Evolutionary conservation across 2,329 filamentous ascomycete species (phyloP).

Genomic region (Botrytis porri): DNA sequence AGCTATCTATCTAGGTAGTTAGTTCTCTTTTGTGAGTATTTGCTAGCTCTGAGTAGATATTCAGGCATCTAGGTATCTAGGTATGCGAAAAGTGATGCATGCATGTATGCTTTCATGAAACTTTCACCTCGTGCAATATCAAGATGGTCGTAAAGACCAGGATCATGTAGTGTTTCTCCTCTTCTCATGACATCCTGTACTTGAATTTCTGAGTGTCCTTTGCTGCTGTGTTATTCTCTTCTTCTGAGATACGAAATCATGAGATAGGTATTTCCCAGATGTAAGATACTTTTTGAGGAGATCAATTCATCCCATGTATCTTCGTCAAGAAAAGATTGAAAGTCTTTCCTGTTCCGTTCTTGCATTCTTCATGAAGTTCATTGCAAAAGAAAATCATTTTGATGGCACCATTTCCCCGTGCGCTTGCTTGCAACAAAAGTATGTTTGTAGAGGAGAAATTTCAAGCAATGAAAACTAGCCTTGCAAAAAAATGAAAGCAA

Average conservation of each 20-base stretch:
- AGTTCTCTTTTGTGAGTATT: not conserved
- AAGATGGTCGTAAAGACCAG: too few relatives aligned
- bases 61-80: too few relatives aligned
- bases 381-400: not conserved
- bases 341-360: not conserved
- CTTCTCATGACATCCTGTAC: not conserved
- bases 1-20: too few relatives aligned
- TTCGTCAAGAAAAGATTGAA: too few relatives aligned
- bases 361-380: not conserved
- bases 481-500: not conserved
- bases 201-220: not conserved
- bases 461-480: not conserved
- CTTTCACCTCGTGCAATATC: rapidly evolving
- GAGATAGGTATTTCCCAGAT: not conserved
- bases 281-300: not conserved
- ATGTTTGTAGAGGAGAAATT: not conserved
- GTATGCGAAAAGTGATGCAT: too few relatives aligned
- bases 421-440: not conserved
- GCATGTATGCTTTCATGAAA: not conserved
- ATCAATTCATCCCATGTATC: too few relatives aligned
- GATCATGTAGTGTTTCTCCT: too few relatives aligned
- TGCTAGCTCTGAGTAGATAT: too few relatives aligned
- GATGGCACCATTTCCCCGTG: not conserved
- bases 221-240: too few relatives aligned
- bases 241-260: too few relatives aligned